A percentile compares a stretch with the other conserved stretches of the same genome.
phyloP scores from a whole-genome alignment of 169 alveolate species.

The Toxoplasma gondii region DNA sequence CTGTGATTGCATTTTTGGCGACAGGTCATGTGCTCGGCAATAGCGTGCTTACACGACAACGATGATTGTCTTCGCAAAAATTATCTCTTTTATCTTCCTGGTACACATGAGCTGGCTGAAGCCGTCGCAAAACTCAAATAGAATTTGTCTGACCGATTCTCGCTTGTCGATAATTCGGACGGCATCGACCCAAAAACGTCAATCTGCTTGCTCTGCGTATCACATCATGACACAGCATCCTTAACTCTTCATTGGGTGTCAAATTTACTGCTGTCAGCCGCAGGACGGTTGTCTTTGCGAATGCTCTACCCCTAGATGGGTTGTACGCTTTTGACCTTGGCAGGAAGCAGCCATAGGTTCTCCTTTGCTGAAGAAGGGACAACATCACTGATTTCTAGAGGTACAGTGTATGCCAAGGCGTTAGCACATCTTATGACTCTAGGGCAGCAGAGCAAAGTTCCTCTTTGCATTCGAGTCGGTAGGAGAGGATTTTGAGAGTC shows the following conservation, averaged over 20 bases:
- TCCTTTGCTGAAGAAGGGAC: not conserved
- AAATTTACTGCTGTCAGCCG: conserved; percentile 26
- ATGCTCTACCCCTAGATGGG: not conserved
- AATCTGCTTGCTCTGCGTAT: conserved; percentile 44
- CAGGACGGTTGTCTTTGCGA: not conserved
- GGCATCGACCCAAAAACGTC: conserved; percentile 54
- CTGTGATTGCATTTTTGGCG: conserved; percentile 8
- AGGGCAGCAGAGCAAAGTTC: too few species aligned
- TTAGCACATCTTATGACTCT: too few species aligned
- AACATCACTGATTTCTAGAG: not conserved
- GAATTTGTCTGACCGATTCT: conserved; percentile 12
- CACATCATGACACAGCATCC: not conserved
- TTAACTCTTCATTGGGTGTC: not conserved
- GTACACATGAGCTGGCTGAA: not conserved
- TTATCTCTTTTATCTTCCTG: conserved; percentile 66
- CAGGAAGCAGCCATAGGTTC: not conserved
- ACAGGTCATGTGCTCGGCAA: not conserved
- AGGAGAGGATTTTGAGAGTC: too few species aligned
- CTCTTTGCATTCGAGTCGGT: too few species aligned
- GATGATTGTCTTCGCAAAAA: conserved; percentile 52
- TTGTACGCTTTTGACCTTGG: not conserved
- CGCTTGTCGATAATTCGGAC: not conserved
- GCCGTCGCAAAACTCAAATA: not conserved
- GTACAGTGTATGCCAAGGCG: too few species aligned
- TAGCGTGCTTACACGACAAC: conserved; percentile 48